Base-by-base conservation (phyloP, 1,284 basidiomycete species). In the Irpex lacteus region DNA sequence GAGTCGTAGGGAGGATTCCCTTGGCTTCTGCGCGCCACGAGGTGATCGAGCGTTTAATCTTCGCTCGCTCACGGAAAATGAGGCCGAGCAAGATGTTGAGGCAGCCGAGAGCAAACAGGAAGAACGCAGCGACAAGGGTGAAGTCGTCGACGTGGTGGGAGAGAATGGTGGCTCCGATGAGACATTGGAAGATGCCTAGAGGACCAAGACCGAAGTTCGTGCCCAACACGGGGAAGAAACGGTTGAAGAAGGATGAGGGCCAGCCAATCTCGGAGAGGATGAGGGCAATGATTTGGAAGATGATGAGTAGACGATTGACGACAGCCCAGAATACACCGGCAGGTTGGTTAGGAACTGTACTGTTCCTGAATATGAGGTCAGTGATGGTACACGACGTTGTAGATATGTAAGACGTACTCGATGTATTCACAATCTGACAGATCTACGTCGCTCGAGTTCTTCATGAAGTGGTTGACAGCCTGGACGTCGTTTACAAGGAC, bases 261-360 rank as follows among this genome's bases (percentile, higher is more conserved):
- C 90, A 91, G 68, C 89, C 87, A 66, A 94, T 66, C 76, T 96
- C 94, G 59, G 94, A 91, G 63, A 95, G 75, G 66, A 94, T 78
- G 67, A 96, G 86, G 60, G 94, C 82, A 70, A 94, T 75, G 68
- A 88, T 85, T 78, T 94, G 90, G 76, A 90, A 88, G 66, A 95
- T 84, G 75, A 96, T 92, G 74, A 96, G 83, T 56, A 96, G 81
- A 66, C 91, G 84, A 74, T 92, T 92, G 64, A 96, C 79, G 63
- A 96, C 87, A 13, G 92, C 90, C 91, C 93, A 96, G 79, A 96
- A 96, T 36, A 87, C 84, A 54, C 95, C 94, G 8, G 91, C 94
- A 26, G 92, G 82, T 73, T 96, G 94, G 73, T 94, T 91, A n/a
- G 94, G 94, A 18, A 96, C 91, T 1, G 92, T 91, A 74, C 90